Percentiles rank a stretch among this genome's conserved stretches.
phyloP scores from a whole-genome alignment of 2,329 filamentous ascomycete genomes.

The Penicillium sp. region DNA sequence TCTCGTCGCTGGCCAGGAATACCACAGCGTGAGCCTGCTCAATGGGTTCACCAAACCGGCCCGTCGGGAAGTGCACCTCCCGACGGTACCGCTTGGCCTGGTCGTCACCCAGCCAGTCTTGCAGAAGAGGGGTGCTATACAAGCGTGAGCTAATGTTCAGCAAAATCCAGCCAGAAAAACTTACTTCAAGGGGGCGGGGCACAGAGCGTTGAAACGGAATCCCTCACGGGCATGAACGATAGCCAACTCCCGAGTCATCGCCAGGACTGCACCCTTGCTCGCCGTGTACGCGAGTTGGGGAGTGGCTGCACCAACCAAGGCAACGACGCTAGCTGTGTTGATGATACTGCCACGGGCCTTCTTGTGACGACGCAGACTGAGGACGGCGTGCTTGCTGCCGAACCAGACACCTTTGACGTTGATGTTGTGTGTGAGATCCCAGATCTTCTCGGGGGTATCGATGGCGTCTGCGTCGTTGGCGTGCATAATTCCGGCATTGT shows the following conservation, averaged over 20 bases:
- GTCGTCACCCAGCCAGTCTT: constrained; percentile 92
- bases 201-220: constrained; percentile 86
- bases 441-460: constrained; percentile 83
- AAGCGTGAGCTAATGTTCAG: background rate
- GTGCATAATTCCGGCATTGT: constrained; percentile 98
- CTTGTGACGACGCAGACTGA: constrained; percentile 72
- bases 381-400: constrained; percentile 85
- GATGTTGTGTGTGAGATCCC: constrained; percentile 89
- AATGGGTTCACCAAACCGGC: constrained; percentile 87
- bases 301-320: constrained; percentile 79
- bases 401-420: constrained; percentile 99
- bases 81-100: constrained; percentile 73
- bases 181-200: constrained; percentile 82
- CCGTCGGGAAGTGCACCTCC: constrained; percentile 84
- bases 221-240: constrained; percentile 89
- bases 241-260: constrained; percentile 83
- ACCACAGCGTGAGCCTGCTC: constrained; percentile 89
- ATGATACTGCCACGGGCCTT: constrained; percentile 81
- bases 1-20: constrained; percentile 83
- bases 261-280: constrained; percentile 87
- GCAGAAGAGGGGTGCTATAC: constrained; percentile 72
- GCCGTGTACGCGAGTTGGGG: constrained; percentile 91
- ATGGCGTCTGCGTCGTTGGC: constrained; percentile 74
- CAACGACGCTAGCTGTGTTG: constrained; percentile 89
- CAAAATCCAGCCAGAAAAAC: constrained; percentile 5